Base-by-base conservation (phyloP, 2,329 filamentous ascomycete species). In the Dactylella cylindrospora region DNA sequence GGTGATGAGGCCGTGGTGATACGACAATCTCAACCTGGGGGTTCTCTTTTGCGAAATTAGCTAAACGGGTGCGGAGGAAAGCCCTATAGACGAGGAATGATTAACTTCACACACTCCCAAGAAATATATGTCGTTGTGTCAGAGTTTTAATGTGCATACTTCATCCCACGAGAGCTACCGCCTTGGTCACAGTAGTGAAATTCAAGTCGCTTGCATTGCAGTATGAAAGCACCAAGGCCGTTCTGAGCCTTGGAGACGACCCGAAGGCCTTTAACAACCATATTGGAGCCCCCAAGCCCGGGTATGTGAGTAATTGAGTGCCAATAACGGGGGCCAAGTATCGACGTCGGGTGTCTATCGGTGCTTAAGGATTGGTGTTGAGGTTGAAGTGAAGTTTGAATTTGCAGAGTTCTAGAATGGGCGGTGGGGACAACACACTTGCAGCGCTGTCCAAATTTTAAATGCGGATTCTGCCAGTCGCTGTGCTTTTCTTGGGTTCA, bases 181-280 rank as follows among this genome's bases (percentile, higher is more conserved):
- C 87, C 88, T 82, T 86, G 90, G 79, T 97, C 90, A 78, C 93
- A 97, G 78, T 95, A 98, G 77, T 95, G 88, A 72, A 98, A 88
- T 74, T 95, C 88, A 73, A 98, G 79, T 72, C 85, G 87, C 79
- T 89, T 95, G 83, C 93, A 98, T 78, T 95, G 91, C 57, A 96
- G 82, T 75, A 98, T 88, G 78, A 97, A 97, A 73, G 90, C 88
- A 70, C 91, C 91, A 68, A 97, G 80, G 79, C 93, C 93, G 78
- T 98, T 97, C 90, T 97, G 70, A 35, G 68, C 52, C 38, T 67
- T 68, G 19, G 68, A 69, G 32, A 69, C 61, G 45, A 66, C 53
- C 36, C 59, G 68, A 35, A 69, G 51, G 39, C 65, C 65, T 33
- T 38, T 54, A n/a, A 62, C 43, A 17, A 62, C 57, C 57, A 62